Evolutionary conservation across 306 rosid species (phyloP).

Genomic region (Gleditsia sinensis): DNA sequence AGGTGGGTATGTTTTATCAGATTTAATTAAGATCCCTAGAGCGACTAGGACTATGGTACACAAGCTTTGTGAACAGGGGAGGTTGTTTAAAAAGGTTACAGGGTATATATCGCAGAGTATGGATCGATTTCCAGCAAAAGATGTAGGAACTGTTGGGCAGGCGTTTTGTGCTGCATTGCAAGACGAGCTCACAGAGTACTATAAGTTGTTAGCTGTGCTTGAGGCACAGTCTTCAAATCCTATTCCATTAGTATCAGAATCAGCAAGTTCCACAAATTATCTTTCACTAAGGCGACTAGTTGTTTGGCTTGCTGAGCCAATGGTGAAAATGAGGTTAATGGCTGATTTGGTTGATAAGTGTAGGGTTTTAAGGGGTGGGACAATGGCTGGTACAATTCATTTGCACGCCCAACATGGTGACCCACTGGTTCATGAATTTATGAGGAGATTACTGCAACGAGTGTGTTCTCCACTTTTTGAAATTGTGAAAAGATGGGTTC

Average conservation of each 20-base stretch:
- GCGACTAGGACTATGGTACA: conserved; percentile 65
- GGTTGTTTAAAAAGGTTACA: conserved; percentile 78
- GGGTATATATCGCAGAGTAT: conserved; percentile 70
- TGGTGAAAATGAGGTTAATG: conserved; percentile 91
- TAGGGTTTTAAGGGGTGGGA: conserved; percentile 83
- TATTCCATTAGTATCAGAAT: conserved; percentile 75
- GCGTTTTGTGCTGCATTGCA: conserved; percentile 94
- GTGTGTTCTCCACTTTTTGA: conserved; percentile 93
- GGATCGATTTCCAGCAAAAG: conserved; percentile 76
- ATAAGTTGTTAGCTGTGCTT: conserved; percentile 86
- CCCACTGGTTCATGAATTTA: conserved; percentile 86
- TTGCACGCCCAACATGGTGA: conserved; percentile 94
- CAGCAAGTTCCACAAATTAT: conserved; percentile 65
- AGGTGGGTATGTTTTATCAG: conserved; percentile 57
- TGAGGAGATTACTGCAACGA: conserved; percentile 73
- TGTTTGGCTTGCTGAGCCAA: conserved; percentile 95
- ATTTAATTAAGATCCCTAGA: conserved; percentile 66
- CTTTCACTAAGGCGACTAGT: conserved; percentile 82
- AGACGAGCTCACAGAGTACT: conserved; percentile 90
- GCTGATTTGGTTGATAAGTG: conserved; percentile 95
- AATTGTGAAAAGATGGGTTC: conserved; percentile 93
- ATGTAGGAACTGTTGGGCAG: conserved; percentile 90
- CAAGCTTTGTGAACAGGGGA: conserved; percentile 85
- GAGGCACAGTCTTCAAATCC: conserved; percentile 84
- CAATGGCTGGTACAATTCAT: conserved; percentile 92